Base-by-base conservation (phyloP, 805 yeast genomes). In the Lipomyces starkeyi region DNA sequence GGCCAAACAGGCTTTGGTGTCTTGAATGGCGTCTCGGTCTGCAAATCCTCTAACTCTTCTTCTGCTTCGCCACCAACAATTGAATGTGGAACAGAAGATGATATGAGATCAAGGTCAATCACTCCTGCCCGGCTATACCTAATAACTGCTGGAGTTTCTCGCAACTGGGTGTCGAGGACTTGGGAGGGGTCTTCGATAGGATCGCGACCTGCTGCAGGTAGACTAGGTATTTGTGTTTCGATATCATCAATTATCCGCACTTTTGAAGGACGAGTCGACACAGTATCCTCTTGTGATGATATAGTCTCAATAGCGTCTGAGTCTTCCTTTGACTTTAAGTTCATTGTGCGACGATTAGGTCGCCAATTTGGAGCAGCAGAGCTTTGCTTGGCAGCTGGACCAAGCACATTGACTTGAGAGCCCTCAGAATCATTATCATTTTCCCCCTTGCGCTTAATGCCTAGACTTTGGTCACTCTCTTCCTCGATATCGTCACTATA, bases 91-190 rank as follows among this genome's bases (percentile, higher is more conserved):
- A n/a, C 20, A 17, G 49, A 43, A 13, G 49, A 43, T 17, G 49
- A 8, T 7, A 43, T 17, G 49, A 43, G 49, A 43, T 43, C 49
- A 17, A 43, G 49, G 22, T 43, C 49, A 3, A 43, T 43, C 20
- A 43, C 49, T 53, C 34, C 56, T 53, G 56, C 34, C 9, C 56
- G 27, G 17, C 34, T 53, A 9, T 53, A 53, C 20, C 49, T 43
- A 17, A 43, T 43, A n/a, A 43, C 49, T 25, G 56, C 56, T 13
- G 56, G 27, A 20, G 17, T 5, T 13, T 25, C 34, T 4, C 29
- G 34, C 29, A 53, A 53, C 11, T 53, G 56, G n/a, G 56, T 25
- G 56, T 53, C 56, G 34, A 53, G 27, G 3, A 53, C 56, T 29
- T 53, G 56, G 17, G 56, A 53, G 9, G 56, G 7, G 17, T 53